These are phyloP conservation scores for Oryza australiensis DNA, from an alignment of 176 grass and related monocot species.

Conservation along the genomic window DNA sequence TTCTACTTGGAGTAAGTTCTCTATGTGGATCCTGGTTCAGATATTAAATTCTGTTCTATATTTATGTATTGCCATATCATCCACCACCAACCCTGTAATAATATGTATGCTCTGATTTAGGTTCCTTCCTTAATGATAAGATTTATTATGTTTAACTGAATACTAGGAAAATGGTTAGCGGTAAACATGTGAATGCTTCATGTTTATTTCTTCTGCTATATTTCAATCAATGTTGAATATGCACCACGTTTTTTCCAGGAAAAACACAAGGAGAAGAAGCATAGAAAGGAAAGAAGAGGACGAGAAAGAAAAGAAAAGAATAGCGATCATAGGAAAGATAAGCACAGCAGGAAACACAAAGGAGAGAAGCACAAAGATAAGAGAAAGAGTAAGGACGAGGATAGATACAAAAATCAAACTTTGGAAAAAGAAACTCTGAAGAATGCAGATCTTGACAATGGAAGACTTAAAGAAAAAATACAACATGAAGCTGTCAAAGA, in stretches of 20 bases:
- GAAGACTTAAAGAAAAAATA: slow-evolving; percentile 21
- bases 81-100: slow-evolving; percentile 6
- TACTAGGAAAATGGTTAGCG: not conserved
- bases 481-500: slow-evolving; percentile 37
- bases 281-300: slow-evolving; percentile 21
- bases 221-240: not conserved
- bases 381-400: slow-evolving; percentile 36
- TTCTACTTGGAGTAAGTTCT: not conserved
- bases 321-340: slow-evolving; percentile 37
- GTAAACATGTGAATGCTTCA: not conserved
- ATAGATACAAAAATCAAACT: slow-evolving; percentile 16
- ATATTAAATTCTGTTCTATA: slow-evolving; percentile 3
- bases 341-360: slow-evolving; percentile 43
- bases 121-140: not conserved
- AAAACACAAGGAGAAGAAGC: slow-evolving; percentile 49
- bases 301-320: slow-evolving; percentile 44
- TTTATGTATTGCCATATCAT: slow-evolving; percentile 1
- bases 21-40: not conserved
- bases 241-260: slow-evolving; percentile 42
- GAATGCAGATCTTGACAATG: not conserved
- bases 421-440: slow-evolving; percentile 15
- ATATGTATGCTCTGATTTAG: not conserved
- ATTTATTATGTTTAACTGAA: not conserved
- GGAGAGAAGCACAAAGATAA: slow-evolving; percentile 29
- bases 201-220: slow-evolving; percentile 7